Evolutionary conservation across 345 rosid genomes (phyloP).

Genomic region (Nasturtium officinale): DNA sequence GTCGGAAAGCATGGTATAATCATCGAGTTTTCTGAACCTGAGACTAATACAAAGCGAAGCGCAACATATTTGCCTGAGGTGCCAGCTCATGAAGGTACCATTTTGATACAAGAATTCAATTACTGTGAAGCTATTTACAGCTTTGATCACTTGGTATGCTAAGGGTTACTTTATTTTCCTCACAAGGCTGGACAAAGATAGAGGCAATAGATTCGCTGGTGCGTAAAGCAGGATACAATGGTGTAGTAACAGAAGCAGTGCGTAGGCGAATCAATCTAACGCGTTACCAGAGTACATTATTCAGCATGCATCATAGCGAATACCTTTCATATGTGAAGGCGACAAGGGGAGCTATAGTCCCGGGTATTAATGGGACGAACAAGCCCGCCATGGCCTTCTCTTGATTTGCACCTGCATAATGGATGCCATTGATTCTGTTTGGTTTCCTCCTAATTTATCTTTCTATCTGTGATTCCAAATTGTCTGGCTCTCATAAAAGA

Average conservation of each 20-base stretch:
- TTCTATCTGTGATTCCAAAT: constrained; percentile 27
- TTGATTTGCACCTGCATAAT: constrained; percentile 33
- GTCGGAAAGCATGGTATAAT: constrained; percentile 92
- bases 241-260: constrained; percentile 63
- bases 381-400: constrained; percentile 49
- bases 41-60: constrained; percentile 61
- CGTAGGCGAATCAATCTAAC: constrained; percentile 72
- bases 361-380: constrained; percentile 59
- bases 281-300: constrained; percentile 93
- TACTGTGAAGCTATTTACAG: background rate
- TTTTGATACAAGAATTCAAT: background rate
- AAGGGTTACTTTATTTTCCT: background rate
- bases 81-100: constrained; percentile 88
- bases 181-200: constrained; percentile 75
- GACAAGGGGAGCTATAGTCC: constrained; percentile 61
- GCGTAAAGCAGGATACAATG: constrained; percentile 81
- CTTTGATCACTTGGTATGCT: background rate
- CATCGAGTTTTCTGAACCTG: constrained; percentile 87
- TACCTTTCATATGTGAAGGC: constrained; percentile 70
- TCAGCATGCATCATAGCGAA: constrained; percentile 78
- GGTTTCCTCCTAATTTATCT: constrained; percentile 24
- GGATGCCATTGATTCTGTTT: constrained; percentile 16
- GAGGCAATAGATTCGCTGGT: constrained; percentile 92
- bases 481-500: constrained; percentile 30
- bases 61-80: constrained; percentile 98